Base-by-base conservation (phyloP, 2,329 filamentous ascomycete genomes). In the Pseudogymnoascus verrucosus region DNA sequence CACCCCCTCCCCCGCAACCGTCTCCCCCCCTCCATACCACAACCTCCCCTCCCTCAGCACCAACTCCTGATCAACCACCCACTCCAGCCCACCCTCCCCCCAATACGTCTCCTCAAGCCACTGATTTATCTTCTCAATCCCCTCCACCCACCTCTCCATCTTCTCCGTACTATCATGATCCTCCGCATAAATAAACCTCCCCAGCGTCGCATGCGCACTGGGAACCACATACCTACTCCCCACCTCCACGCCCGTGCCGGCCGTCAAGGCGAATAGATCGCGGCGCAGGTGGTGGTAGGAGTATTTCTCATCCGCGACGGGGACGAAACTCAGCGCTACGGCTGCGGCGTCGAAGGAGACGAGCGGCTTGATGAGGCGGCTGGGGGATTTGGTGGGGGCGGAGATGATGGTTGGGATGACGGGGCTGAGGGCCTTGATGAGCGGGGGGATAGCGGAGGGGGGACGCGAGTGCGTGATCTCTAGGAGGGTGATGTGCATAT, bases 211-310 rank as follows among this genome's bases (percentile, higher is more conserved):
- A 77, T 98, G 93, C 14, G 91, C 91, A 57, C 89, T 93, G 1
- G 93, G 93, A 1, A 96, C 91, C 23, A 93, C 87, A 73, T 97
- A 98, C 64, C 93, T 82, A 62, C 89, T 90, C 21, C 82, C 88
- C 36, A 96, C 82, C 14, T 82, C 77, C n/a, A 93, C 79, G 1
- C 89, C 90, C 0, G 85, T 81, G 3, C 77, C 78, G 54, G 79
- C 78, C 3, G 85, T 83, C 26, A 85, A 77, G 60, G 82, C 79
- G 73, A 88, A 95, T 11, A 96, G 74, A 72, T 96, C 91, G 3
- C 88, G 83, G 2, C 93, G 86, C 7, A 98, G 84, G 74, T 98
- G 93, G 73, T 97, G 93, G 74, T 97, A 97, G 0, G 89, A 93
- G 76, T 91, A 97, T 1, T 69, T 71, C 68, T 95, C 89, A 16